A percentile compares a stretch with the other conserved stretches of the same genome.
Evolutionary conservation across 768 basidiomycete genomes (phyloP).

Genomic region (Trametes cingulata): DNA sequence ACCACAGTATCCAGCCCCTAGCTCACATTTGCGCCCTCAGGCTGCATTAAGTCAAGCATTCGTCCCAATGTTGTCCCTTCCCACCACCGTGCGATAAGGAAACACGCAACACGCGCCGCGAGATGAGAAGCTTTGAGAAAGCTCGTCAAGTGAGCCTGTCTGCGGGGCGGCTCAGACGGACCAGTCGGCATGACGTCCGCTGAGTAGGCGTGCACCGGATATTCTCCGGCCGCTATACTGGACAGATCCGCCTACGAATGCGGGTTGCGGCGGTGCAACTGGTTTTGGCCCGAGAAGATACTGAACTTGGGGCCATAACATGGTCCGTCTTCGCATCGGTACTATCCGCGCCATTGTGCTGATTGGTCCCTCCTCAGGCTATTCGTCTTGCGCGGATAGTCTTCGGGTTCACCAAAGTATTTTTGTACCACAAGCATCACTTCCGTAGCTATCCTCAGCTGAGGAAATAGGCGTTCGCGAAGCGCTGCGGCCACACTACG

Average conservation of each 20-base stretch:
- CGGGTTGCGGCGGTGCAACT: conserved; percentile 6
- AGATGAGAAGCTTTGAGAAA: not conserved
- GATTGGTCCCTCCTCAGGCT: conserved; percentile 4
- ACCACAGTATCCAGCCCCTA: too few species aligned
- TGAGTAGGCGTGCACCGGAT: not conserved
- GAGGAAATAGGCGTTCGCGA: not conserved
- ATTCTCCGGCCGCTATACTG: conserved; percentile 2
- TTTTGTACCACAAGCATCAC: conserved; percentile 11
- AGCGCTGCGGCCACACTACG: not conserved
- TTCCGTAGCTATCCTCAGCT: not conserved
- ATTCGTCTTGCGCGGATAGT: not conserved
- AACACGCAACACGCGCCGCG: not conserved
- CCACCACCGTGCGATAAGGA: not conserved
- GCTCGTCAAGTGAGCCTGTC: conserved; percentile 1
- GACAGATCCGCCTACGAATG: not conserved
- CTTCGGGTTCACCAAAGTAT: conserved; percentile 1
- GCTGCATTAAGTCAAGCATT: not conserved
- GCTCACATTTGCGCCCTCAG: too few species aligned
- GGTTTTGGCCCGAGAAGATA: conserved; percentile 5
- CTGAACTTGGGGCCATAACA: not conserved
- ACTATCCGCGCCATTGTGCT: not conserved
- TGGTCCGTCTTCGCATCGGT: not conserved
- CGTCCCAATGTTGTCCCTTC: not conserved
- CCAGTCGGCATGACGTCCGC: conserved; percentile 4
- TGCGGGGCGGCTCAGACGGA: conserved; percentile 6